Evolutionary conservation across 768 basidiomycete species (phyloP), one percentile per base, ranked within the genome.

Genomic region (Cystobasidium tubakii): DNA sequence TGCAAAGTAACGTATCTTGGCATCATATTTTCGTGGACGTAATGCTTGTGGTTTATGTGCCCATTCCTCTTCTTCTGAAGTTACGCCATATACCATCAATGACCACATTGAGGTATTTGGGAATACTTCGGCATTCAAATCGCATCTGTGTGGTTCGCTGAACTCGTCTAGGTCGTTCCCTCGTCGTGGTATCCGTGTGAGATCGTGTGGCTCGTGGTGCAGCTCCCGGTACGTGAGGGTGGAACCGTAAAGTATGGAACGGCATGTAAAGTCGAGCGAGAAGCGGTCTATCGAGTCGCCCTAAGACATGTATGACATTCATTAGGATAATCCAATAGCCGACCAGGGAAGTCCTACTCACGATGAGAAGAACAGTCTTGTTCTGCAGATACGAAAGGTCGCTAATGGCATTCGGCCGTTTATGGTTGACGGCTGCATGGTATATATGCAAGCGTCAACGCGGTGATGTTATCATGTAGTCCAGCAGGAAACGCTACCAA

Each of bases 281-380:
- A 60, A 60, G 17, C 57, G 57, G 57, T 60, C 57, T 7, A 60
- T 60, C 3, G 57, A 60, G 33, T 60, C 57, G 57, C 57, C 57
- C 57, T 60, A 25, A 34, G 25, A 29, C 33, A 27, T 39, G 15
- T 6, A 15, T 39, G 39, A 39, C 7, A 6, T 39, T 39, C 15
- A 39, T 39, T 6, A 39, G 39, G 39, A 15, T 15, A 39, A 6
- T 39, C 7, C 39, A n/a, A n/a, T n/a, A n/a, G 39, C 39, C 15
- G 6, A 6, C 6, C 15, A 39, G 39, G 6, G 39, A 60, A 6
- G 33, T 27, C 21, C 33, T 3, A 60, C 57, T 29, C 23, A 60
- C 57, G 23, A 60, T 60, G 2, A 60, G 27, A 60, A 60, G 57
- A 6, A 60, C 57, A 60, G 57, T 60, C 57, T 60, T 60, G 23